phyloP scores from a whole-genome alignment of 306 rosid species.

The Castanospermum australe region DNA sequence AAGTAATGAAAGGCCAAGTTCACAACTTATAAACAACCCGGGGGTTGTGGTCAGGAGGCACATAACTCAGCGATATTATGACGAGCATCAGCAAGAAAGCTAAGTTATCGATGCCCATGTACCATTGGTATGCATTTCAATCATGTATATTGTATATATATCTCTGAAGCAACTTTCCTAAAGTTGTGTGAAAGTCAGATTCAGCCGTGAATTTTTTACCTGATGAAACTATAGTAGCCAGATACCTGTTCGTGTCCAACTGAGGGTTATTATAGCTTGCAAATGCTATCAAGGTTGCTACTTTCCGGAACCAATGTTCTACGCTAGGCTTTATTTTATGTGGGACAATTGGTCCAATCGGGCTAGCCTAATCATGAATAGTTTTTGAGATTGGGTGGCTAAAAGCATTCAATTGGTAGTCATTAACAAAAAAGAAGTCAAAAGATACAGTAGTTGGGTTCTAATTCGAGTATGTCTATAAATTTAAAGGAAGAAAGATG shows the following conservation, averaged over 20 bases:
- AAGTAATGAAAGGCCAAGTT: neutral
- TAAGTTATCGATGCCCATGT: neutral
- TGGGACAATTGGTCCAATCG: neutral
- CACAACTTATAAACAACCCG: neutral
- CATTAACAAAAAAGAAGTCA: neutral
- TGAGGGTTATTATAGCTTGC: neutral
- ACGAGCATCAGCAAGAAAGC: neutral
- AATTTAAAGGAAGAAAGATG: neutral
- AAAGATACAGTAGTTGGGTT: neutral
- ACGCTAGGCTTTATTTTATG: neutral
- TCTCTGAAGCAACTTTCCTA: neutral
- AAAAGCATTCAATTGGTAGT: constrained; percentile 1
- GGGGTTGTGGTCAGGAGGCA: constrained; percentile 16
- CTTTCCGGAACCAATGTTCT: neutral
- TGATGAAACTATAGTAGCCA: neutral
- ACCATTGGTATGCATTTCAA: neutral
- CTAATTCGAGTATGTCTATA: neutral
- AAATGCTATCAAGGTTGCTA: neutral
- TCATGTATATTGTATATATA: neutral
- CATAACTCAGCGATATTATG: neutral
- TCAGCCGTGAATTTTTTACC: neutral
- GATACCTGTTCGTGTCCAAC: neutral
- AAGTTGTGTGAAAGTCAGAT: neutral
- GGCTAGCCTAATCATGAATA: neutral
- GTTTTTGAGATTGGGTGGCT: neutral